Conservation (phyloP, 495 filamentous ascomycete genomes). For the Astrothelium macrocarpum region DNA sequence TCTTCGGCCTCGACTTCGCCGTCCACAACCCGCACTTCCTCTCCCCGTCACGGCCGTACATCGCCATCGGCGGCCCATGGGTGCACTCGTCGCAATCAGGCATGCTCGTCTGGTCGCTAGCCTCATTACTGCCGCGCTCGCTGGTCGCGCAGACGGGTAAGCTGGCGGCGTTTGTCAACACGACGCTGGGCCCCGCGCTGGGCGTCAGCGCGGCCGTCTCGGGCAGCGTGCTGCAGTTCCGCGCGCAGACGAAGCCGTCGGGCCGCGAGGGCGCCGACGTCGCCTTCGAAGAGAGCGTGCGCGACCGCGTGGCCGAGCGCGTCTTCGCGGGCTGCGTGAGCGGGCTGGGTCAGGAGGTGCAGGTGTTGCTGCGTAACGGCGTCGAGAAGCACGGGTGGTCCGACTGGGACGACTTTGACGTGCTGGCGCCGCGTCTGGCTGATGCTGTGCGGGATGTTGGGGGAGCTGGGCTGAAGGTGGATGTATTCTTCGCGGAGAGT, state of each 20-base stretch:
- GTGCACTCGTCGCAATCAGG: conserved; percentile 17
- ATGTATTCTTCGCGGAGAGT: conserved; percentile 18
- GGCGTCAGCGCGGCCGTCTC: not conserved
- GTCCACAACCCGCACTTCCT: conserved; percentile 17
- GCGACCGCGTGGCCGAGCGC: not conserved
- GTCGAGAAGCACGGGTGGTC: conserved; percentile 9
- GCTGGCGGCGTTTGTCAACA: conserved; percentile 9
- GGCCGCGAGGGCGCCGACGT: not conserved
- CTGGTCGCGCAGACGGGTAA: conserved; percentile 8
- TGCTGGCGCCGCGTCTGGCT: conserved; percentile 11
- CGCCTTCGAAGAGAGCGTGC: not conserved
- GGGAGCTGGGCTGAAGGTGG: conserved; percentile 7
- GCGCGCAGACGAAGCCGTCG: not conserved
- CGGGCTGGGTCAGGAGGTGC: not conserved
- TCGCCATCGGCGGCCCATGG: conserved; percentile 20
- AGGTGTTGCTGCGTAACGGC: not conserved
- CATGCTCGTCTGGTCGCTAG: conserved; percentile 3
- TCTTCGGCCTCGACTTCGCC: conserved; percentile 20
- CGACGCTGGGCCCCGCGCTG: not conserved
- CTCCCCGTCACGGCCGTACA: conserved; percentile 15
- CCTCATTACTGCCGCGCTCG: conserved; percentile 15
- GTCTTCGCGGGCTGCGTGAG: not conserved
- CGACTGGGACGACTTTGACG: conserved; percentile 14
- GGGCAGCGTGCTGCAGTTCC: not conserved
- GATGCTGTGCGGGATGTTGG: conserved; percentile 3